Evolutionary conservation across 305 asterid genomes (phyloP).

Genomic region (Fraxinus albicans): DNA sequence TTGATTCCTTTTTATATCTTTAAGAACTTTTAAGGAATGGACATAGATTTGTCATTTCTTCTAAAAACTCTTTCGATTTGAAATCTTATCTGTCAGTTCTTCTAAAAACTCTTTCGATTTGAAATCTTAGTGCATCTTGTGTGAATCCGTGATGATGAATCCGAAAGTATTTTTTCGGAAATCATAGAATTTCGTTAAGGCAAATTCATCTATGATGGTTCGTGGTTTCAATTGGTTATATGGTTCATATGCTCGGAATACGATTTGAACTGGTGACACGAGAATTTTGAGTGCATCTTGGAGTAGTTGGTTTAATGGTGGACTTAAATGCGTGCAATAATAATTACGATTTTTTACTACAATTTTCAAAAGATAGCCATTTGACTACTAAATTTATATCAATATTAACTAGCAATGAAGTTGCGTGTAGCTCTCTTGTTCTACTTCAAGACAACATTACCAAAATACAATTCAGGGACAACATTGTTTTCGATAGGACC

Average conservation of each 20-base stretch:
- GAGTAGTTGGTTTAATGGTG: background rate
- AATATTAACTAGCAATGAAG: background rate
- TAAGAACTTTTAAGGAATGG: background rate
- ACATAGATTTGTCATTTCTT: background rate
- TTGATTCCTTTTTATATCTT: background rate
- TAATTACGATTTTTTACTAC: background rate
- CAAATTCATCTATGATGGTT: background rate
- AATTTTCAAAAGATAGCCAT: background rate
- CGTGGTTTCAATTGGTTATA: background rate
- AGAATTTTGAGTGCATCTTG: background rate
- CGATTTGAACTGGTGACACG: background rate
- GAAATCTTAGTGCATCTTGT: no score
- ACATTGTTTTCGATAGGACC: background rate
- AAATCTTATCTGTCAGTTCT: background rate
- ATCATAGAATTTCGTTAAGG: background rate
- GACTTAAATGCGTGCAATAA: background rate
- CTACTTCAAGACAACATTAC: background rate
- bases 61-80: background rate
- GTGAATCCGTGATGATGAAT: background rate
- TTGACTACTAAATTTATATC: background rate
- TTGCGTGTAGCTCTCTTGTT: background rate
- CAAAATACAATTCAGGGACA: background rate
- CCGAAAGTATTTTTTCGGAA: background rate
- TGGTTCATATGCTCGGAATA: background rate
- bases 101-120: no score